Evolutionary conservation across 805 yeast genomes (phyloP).

Genomic region (Candida silvicultrix): DNA sequence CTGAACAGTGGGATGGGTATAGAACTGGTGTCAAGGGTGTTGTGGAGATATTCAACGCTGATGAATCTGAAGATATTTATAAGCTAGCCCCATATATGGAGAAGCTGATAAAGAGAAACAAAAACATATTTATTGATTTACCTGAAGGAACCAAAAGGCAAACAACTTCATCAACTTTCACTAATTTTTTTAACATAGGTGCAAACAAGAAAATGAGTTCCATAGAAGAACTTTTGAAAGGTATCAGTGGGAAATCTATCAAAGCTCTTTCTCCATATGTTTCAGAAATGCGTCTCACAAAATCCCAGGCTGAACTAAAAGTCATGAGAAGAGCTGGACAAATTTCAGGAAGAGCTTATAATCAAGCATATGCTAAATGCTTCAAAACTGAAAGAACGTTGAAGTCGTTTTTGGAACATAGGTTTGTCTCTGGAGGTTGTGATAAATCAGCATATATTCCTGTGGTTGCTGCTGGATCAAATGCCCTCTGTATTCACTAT

Average conservation of each 20-base stretch:
- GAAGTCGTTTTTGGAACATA: slow-evolving; percentile 74
- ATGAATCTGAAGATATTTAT: slow-evolving; percentile 51
- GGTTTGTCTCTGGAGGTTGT: slow-evolving; percentile 83
- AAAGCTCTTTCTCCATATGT: slow-evolving; percentile 37
- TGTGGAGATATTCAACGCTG: slow-evolving; percentile 81
- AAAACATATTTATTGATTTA: slow-evolving; percentile 50
- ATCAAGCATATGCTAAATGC: slow-evolving; percentile 66
- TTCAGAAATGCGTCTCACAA: slow-evolving; percentile 54
- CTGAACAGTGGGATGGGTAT: slow-evolving; percentile 94
- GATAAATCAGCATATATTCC: slow-evolving; percentile 89
- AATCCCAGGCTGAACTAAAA: slow-evolving; percentile 69
- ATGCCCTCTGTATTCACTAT: slow-evolving; percentile 89
- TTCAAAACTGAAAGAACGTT: slow-evolving; percentile 72
- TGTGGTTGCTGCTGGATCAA: slow-evolving; percentile 91
- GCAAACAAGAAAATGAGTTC: slow-evolving; percentile 21
- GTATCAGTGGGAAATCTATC: slow-evolving; percentile 28
- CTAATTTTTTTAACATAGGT: slow-evolving; percentile 23
- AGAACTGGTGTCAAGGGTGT: slow-evolving; percentile 86
- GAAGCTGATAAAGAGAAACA: slow-evolving; percentile 41
- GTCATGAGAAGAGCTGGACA: slow-evolving; percentile 80
- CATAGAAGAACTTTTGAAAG: slow-evolving; percentile 21
- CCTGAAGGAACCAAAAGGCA: slow-evolving; percentile 19
- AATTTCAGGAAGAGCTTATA: slow-evolving; percentile 78
- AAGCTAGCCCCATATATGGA: slow-evolving; percentile 36
- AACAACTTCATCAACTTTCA: slow-evolving; percentile 20